phyloP scores from a whole-genome alignment of 2,329 filamentous ascomycete species.

The Paraphaeosphaeria sporulosa region DNA sequence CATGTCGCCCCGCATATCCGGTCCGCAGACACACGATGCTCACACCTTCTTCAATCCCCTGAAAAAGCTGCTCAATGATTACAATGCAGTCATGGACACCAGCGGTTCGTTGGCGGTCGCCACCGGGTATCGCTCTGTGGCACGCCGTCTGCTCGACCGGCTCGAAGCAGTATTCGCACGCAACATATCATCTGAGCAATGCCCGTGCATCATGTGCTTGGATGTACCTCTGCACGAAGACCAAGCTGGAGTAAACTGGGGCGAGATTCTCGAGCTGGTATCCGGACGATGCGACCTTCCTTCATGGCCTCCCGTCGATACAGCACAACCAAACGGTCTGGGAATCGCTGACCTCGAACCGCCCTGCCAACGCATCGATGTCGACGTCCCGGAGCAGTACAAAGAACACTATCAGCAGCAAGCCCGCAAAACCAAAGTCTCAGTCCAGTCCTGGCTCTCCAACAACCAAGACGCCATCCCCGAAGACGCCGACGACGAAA shows the following conservation, averaged over 20 bases:
- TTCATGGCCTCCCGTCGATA: constrained; percentile 83
- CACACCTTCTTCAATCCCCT: constrained; percentile 83
- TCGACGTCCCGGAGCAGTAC: constrained; percentile 93
- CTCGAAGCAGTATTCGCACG: constrained; percentile 93
- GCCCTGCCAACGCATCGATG: constrained; percentile 82
- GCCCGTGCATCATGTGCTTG: constrained; percentile 84
- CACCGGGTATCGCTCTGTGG: constrained; percentile 94
- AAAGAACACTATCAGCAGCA: constrained; percentile 91
- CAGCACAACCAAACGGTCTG: constrained; percentile 60
- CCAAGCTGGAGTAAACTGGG: constrained; percentile 81
- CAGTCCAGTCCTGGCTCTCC: constrained; percentile 88
- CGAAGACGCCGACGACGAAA: constrained; percentile 92
- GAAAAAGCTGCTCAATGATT: constrained; percentile 84
- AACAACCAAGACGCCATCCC: constrained; percentile 81
- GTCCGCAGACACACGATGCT: constrained; percentile 61
- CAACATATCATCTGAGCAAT: constrained; percentile 87
- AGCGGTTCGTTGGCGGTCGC: constrained; percentile 93
- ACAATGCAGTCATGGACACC: constrained; percentile 79
- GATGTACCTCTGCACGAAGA: constrained; percentile 54
- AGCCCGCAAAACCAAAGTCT: constrained; percentile 89
- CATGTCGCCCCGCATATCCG: constrained; percentile 59
- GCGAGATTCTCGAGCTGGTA: constrained; percentile 91
- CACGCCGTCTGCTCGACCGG: constrained; percentile 84
- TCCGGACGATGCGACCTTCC: constrained; percentile 88
- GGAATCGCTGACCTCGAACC: constrained; percentile 62